phyloP scores from a whole-genome alignment of 139 green algal species.

The Tetraselmis striata region DNA sequence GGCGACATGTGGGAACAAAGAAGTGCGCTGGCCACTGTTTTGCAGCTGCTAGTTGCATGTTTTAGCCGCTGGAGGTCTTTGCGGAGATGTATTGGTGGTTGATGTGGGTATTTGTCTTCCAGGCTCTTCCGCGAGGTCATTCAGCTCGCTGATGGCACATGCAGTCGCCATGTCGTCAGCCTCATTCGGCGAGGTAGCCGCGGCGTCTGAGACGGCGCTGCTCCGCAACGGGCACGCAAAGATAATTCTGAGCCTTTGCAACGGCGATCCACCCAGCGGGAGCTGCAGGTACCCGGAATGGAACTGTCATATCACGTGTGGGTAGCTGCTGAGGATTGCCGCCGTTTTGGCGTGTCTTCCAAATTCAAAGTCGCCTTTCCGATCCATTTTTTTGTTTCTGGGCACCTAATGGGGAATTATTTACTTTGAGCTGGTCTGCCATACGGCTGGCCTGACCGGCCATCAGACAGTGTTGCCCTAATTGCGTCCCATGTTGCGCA shows the following conservation, averaged over 20 bases:
- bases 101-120: too few species aligned
- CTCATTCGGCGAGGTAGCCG: not conserved
- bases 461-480: not conserved
- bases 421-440: conserved; percentile 13
- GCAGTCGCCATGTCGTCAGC: not conserved
- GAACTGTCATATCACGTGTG: too few species aligned
- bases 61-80: too few species aligned
- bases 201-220: not conserved
- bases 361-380: too few species aligned
- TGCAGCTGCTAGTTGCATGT: too few species aligned
- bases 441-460: too few species aligned
- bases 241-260: conserved; percentile 27
- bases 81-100: too few species aligned
- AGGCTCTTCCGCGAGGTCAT: not conserved
- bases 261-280: conserved; percentile 14
- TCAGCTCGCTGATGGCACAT: not conserved
- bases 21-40: too few species aligned
- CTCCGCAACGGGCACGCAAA: not conserved
- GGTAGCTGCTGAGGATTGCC: too few species aligned
- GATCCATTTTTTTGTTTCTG: too few species aligned
- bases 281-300: conserved; percentile 3
- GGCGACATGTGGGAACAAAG: not conserved
- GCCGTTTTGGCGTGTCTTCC: too few species aligned
- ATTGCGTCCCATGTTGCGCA: not conserved
- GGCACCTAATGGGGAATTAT: conserved; percentile 30